Base-by-base conservation (phyloP, 75 land plant genomes). In the Adiantum capillusveneris region DNA sequence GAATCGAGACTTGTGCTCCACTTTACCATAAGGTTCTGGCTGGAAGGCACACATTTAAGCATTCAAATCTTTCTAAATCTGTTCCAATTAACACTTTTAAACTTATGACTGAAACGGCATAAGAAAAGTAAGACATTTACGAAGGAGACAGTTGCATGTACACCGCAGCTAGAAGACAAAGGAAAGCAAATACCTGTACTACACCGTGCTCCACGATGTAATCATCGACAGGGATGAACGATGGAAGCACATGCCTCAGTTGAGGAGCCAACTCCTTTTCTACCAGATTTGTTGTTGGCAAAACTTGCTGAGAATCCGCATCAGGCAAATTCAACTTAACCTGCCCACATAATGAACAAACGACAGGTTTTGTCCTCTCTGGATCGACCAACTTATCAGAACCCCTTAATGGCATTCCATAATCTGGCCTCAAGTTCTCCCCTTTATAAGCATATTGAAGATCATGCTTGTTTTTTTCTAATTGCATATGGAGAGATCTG, bases 141-240 rank as follows among this genome's bases (percentile, higher is more conserved):
- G 7, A 9, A 39, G 42, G 42, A 39, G 42, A 7, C 13, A 39
- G 42, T 9, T 39, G 42, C 13, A 39, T 39, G 42, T 13, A 39
- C n/a, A n/a, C n/a, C n/a, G n/a, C n/a, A n/a, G n/a, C n/a, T n/a
- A n/a, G n/a, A n/a, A n/a, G n/a, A n/a, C n/a, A n/a, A n/a, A n/a
- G n/a, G n/a, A 39, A 39, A 39, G 13, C 42, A 39, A 39, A 58
- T 56, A 73, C 76, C 76, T 73, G 70, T 0, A 73, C 59, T 42
- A 73, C 60, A 30, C 61, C 66, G 25, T 67, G 60, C 26, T 66
- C 37, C 11, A 73, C 52, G 17, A 73, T 72, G 45, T 73, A 73
- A 39, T 73, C 76, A 31, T 73, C 76, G 44, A 66, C 29, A 25
- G 76, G 76, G 41, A 73, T 73, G 57, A 66, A 73, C 3, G 76